These are phyloP conservation scores for Lachancea sp. DNA, from an alignment of 805 yeast species.

Conservation along the genomic window DNA sequence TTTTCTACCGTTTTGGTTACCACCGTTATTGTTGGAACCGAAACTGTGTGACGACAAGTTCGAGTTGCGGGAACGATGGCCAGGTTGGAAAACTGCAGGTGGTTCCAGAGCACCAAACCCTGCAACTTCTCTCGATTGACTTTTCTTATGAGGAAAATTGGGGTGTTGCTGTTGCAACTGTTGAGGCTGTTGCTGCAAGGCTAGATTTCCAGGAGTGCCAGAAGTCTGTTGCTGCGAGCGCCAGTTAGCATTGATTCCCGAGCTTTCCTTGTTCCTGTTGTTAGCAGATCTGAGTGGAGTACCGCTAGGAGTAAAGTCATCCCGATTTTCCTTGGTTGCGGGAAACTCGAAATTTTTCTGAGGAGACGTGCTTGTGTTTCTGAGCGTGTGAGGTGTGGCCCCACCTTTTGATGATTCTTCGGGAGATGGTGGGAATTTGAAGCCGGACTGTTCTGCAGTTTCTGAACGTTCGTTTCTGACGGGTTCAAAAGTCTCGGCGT, in stretches of 20 bases:
- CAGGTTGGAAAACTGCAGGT: conserved; percentile 54
- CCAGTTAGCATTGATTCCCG: conserved; percentile 57
- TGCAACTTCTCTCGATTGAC: conserved; percentile 24
- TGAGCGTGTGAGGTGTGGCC: conserved; percentile 20
- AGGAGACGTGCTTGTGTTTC: conserved; percentile 34
- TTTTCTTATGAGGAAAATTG: conserved; percentile 28
- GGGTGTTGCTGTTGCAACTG: conserved; percentile 35
- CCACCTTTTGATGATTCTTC: conserved; percentile 8
- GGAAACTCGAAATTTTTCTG: conserved; percentile 61
- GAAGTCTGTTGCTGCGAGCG: conserved; percentile 46
- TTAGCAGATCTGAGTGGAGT: conserved; percentile 29
- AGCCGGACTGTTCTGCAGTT: conserved; percentile 17
- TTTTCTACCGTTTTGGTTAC: conserved; percentile 49
- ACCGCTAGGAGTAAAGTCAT: conserved; percentile 26
- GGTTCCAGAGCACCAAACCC: conserved; percentile 29
- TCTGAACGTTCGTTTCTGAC: conserved; percentile 7
- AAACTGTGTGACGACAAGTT: conserved; percentile 54
- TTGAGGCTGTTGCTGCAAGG: conserved; percentile 30
- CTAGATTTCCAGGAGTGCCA: conserved; percentile 13
- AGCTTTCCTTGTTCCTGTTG: conserved; percentile 23
- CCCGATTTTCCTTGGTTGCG: conserved; percentile 20
- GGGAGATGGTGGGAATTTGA: conserved; percentile 33
- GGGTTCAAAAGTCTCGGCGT: conserved; percentile 6
- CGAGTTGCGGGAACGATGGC: conserved; percentile 73
- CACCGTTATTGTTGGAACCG: conserved; percentile 31